Base-by-base conservation (phyloP, 208 protist genomes). In the Crithidia acanthocephali region DNA sequence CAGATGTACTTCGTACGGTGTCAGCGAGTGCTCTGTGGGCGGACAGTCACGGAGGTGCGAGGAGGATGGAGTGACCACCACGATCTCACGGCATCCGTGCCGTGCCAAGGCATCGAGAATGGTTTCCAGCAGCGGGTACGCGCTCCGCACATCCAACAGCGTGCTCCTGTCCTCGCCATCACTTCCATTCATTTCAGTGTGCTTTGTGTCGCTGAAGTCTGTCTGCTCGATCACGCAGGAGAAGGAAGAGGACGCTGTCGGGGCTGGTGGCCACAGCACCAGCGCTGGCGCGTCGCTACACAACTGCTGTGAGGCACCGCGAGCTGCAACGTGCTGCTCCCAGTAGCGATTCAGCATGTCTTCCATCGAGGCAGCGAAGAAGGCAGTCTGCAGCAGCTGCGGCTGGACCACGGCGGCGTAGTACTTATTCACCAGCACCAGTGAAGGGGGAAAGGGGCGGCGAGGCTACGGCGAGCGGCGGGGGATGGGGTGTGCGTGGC, bases 341-440 rank as follows among this genome's bases (percentile, higher is more conserved):
- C 78, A 67, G 71, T 69, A 57, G 3, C 61, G 67, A 9, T 73
- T 44, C 40, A 88, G 77, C 32, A 88, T 47, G 47, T 90, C 84
- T 32, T 59, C 33, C 77, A 84, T 86, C 15, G 52, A 9, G 0
- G 58, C 20, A n/a, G 55, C 32, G 35, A 88, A 87, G 32, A 85
- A 68, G 13, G 77, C 73, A 4, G 82, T 74, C 57, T 90, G 84
- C 33, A 90, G 18, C 11, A 58, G 57, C 18, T 59, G 28, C 28
- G 80, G 69, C 13, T 74, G 69, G 71, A 85, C 62, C 2, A 74
- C 55, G 10, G 82, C 58, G 13, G 78, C 79, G 58, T 86, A 82
- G 60, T 88, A 88, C 16, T 66, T 75, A 44, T 90, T 90, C 18
- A 79, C 79, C 40, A 89, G 56, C 15, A 65, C 57, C 6, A 66